Percentiles rank a stretch among this genome's conserved stretches.
Conservation (phyloP, 306 rosid species). For the Astragalus glycyphyllos region DNA sequence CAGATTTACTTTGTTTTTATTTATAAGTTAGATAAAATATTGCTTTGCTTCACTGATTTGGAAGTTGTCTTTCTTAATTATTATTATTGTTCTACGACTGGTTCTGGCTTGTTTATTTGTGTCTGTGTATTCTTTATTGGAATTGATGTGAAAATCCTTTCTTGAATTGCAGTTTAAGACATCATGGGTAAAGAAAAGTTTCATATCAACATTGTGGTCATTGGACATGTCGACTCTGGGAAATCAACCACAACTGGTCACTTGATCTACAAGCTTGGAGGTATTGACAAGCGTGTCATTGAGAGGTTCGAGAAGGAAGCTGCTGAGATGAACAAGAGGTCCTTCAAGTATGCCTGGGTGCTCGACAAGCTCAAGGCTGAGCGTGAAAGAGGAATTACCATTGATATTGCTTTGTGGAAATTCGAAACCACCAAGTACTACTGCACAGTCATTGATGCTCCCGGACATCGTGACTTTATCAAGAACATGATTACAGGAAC, state of each 20-base stretch:
- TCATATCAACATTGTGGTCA: slow-evolving; percentile 52
- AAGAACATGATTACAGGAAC: too few species aligned
- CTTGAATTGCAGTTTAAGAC: not conserved
- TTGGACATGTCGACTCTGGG: slow-evolving; percentile 55
- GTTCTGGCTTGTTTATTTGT: not conserved
- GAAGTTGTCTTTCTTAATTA: not conserved
- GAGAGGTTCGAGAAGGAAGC: too few species aligned
- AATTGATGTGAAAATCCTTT: not conserved
- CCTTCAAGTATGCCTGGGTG: slow-evolving; percentile 52
- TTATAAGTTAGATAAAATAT: not conserved
- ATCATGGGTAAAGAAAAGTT: slow-evolving; percentile 47
- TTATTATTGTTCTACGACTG: not conserved
- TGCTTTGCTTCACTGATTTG: not conserved
- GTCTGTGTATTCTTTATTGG: not conserved
- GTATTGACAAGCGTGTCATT: too few species aligned
- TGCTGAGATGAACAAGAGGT: not conserved
- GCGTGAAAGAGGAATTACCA: slow-evolving; percentile 50
- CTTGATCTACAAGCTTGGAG: too few species aligned
- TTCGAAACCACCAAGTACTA: too few species aligned
- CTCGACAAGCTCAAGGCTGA: slow-evolving; percentile 51
- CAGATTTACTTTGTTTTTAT: not conserved
- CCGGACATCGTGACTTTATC: too few species aligned
- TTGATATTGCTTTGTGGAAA: not conserved
- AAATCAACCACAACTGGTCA: slow-evolving; percentile 48
- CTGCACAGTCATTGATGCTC: too few species aligned